These are phyloP conservation scores for Xylariaceae sp. DNA, from an alignment of 2,329 filamentous ascomycete species.

Conservation along the genomic window DNA sequence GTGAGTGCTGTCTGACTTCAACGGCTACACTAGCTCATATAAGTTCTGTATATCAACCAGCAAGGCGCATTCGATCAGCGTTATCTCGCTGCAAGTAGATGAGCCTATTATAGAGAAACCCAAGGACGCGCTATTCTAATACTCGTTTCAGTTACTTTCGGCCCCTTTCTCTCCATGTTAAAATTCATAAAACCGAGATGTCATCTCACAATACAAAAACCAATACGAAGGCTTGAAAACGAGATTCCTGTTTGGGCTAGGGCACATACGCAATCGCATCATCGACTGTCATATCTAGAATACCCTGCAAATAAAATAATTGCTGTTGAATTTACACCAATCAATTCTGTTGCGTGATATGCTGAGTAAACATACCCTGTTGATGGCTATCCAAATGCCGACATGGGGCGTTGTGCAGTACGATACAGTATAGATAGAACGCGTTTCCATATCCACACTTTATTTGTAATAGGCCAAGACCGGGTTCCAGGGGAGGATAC, in stretches of 20 bases:
- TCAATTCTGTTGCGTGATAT: not conserved
- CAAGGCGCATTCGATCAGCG: no score
- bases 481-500: conserved; percentile 17
- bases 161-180: no score
- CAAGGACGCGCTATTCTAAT: no score
- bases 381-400: conserved; percentile 24
- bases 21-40: no score
- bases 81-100: no score
- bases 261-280: conserved; percentile 8
- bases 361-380: conserved; percentile 20
- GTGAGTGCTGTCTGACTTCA: no score
- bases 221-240: not conserved
- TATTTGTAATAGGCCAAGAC: conserved; percentile 13
- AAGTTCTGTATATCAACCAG: no score
- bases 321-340: conserved; percentile 9
- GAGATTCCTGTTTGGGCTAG: not conserved
- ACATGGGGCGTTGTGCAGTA: conserved; percentile 9
- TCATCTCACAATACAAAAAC: not conserved
- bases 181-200: no score
- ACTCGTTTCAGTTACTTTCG: no score
- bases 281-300: not conserved
- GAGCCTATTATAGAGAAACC: no score
- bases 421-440: no score
- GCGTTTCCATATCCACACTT: not conserved
- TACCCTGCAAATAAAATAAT: no score